phyloP scores from a whole-genome alignment of 179 eudicot species.

The Carnegiea gigantea region DNA sequence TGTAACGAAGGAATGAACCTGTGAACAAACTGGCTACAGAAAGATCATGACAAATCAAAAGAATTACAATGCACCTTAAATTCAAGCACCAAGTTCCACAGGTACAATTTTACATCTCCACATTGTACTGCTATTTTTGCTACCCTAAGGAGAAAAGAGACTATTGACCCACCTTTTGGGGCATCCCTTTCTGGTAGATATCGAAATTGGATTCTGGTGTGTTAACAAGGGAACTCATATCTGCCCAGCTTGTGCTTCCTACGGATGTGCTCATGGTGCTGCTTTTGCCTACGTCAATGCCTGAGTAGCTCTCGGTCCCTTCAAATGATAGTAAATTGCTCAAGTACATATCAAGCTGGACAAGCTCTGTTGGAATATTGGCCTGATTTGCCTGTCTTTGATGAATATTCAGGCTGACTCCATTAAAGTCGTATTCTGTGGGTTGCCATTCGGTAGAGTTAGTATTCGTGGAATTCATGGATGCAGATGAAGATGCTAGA shows the following conservation, averaged over 20 bases:
- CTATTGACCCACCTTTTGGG: slow-evolving; percentile 26
- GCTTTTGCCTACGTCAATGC: slow-evolving; percentile 30
- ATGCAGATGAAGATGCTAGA: slow-evolving; percentile 19
- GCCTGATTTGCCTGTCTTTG: slow-evolving; percentile 27
- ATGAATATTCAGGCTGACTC: slow-evolving; percentile 8
- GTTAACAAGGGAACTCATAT: slow-evolving; percentile 34
- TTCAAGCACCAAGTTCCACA: slow-evolving; percentile 24
- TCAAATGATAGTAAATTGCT: slow-evolving; percentile 26
- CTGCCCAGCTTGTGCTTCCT: slow-evolving; percentile 43
- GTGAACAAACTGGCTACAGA: neutral
- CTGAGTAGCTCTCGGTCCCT: slow-evolving; percentile 35
- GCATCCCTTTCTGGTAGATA: slow-evolving; percentile 24
- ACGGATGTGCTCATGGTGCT: slow-evolving; percentile 34
- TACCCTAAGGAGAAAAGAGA: slow-evolving; percentile 14
- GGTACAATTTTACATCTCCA: slow-evolving; percentile 33
- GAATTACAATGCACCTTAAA: slow-evolving; percentile 20
- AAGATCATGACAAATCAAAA: slow-evolving; percentile 23
- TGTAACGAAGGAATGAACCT: neutral
- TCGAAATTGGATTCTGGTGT: slow-evolving; percentile 38
- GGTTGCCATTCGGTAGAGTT: slow-evolving; percentile 25
- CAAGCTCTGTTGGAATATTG: slow-evolving; percentile 27
- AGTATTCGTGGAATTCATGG: slow-evolving; percentile 17
- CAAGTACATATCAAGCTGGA: slow-evolving; percentile 10
- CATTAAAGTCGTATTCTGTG: slow-evolving; percentile 13
- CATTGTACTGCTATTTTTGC: slow-evolving; percentile 11